Conservation (phyloP, 2,329 filamentous ascomycete genomes). For the Plenodomus lindquistii region DNA sequence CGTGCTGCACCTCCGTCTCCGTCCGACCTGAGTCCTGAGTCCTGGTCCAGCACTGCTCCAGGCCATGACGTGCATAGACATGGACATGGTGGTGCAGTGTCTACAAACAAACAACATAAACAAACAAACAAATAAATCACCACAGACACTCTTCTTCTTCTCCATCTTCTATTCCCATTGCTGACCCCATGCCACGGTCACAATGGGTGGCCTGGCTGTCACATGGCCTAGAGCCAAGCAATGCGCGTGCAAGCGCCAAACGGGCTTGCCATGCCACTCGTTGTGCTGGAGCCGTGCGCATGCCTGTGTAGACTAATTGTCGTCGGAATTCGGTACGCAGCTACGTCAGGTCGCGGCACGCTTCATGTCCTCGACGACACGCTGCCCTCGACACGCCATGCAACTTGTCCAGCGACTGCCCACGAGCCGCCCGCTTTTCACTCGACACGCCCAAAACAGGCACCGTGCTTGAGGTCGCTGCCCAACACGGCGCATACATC, state of each 20-base stretch:
- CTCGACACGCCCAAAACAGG: background rate
- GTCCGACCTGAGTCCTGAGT: too few relatives aligned
- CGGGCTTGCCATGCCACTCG: conserved; percentile 26
- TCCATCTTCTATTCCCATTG: conserved; percentile 4
- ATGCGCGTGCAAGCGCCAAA: conserved; percentile 34
- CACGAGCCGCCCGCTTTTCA: conserved; percentile 16
- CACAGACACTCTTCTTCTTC: too few relatives aligned
- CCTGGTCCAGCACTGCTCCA: conserved; percentile 7
- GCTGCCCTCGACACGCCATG: conserved; percentile 32
- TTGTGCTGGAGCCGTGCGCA: conserved; percentile 1
- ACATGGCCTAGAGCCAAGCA: conserved; percentile 37
- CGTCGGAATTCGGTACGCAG: conserved; percentile 5
- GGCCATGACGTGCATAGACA: conserved; percentile 21
- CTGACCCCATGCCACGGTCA: conserved; percentile 12
- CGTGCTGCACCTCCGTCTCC: conserved; percentile 5
- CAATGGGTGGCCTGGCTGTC: conserved; percentile 24
- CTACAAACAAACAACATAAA: conserved; percentile 6
- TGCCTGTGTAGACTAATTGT: too few relatives aligned
- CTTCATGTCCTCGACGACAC: conserved; percentile 11
- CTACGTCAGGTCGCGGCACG: conserved; percentile 6
- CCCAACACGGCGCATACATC: conserved; percentile 11
- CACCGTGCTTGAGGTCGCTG: background rate
- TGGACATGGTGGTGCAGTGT: conserved; percentile 11
- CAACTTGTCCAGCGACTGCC: conserved; percentile 28
- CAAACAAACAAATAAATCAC: too few relatives aligned